Base-by-base conservation (phyloP, 1,284 basidiomycete genomes). In the Thecaphora thlaspeos region DNA sequence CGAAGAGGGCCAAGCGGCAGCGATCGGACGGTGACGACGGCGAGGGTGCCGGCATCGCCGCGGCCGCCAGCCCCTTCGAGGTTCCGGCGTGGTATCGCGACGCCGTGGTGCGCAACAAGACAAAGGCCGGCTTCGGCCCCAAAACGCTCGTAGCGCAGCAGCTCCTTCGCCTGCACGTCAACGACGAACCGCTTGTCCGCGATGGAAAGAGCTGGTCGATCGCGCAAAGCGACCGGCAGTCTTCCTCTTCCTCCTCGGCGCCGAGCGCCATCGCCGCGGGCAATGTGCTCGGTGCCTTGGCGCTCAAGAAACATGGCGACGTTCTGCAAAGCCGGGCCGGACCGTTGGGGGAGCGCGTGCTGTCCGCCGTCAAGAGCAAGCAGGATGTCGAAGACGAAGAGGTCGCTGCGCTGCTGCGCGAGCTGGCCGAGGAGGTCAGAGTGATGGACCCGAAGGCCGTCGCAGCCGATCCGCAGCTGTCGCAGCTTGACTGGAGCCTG, bases 1-100 rank as follows among this genome's bases (percentile, higher is more conserved):
- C 87, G n/a, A 85, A 87, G 70, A 81, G 61, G 41, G 23, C 57
- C 28, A 58, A 53, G 36, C 41, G n/a, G 15, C 22, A 38, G 32
- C 10, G 38, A 10, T 12, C 53, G 1, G 48, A 45, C 18, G 55
- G 26, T 19, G 44, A 37, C 17, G 50, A 43, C 8, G 41, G n/a
- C n/a, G 48, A 45, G 17, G 55, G 26, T 19, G 44, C 30, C 17
- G 50, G 41, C 8, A 38, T 11, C n/a, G 45, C 26, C 1, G 17
- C 37, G 3, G 45, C 51, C 9, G 44, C 48, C 0, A 56, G 53
- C 21, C 57, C 51, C 19, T 51, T 54, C 17, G 32, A 50, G 1
- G 53, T 70, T 11, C 73, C 72, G 1, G 37, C 53, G 11, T 76
- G 72, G 73, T 73, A 68, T 38, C 57, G 64, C 15, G 68, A 68